phyloP scores from a whole-genome alignment of 2,329 filamentous ascomycete species.

The Penicillium sp. region DNA sequence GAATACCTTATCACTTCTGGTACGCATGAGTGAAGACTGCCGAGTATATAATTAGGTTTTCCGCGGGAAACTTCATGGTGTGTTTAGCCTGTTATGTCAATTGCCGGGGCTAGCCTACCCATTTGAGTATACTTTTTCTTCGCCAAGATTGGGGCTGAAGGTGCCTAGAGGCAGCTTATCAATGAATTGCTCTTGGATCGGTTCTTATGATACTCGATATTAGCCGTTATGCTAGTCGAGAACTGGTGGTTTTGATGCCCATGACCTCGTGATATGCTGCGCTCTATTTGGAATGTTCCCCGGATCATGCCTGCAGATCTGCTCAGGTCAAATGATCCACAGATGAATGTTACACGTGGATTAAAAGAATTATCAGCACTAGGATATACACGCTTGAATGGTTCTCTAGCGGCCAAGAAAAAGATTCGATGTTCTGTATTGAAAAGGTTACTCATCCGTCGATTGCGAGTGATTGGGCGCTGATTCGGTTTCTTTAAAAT shows the following conservation, averaged over 20 bases:
- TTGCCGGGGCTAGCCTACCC: constrained; percentile 14
- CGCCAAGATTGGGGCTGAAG: background rate
- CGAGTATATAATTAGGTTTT: background rate
- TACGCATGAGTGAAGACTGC: background rate
- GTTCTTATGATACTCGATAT: background rate
- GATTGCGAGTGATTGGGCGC: too few species aligned
- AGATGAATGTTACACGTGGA: too few species aligned
- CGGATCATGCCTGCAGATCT: too few species aligned
- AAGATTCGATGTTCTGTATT: too few species aligned
- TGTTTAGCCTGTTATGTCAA: constrained; percentile 7
- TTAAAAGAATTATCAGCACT: too few species aligned
- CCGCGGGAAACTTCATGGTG: constrained; percentile 16
- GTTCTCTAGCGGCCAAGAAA: too few species aligned
- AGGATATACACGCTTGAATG: too few species aligned
- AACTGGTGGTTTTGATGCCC: constrained; percentile 31
- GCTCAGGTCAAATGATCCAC: too few species aligned
- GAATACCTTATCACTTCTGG: background rate
- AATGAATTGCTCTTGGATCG: background rate
- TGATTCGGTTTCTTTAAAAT: too few species aligned
- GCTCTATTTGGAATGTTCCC: background rate
- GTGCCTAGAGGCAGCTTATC: background rate
- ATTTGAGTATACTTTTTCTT: constrained; percentile 17
- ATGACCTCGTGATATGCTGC: constrained; percentile 12
- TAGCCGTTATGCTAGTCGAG: constrained; percentile 7
- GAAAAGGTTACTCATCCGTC: too few species aligned